Percentiles rank a stretch among this genome's conserved stretches.
phyloP scores from a whole-genome alignment of 495 filamentous ascomycete species.

The Rostrohypoxylon terebratum region DNA sequence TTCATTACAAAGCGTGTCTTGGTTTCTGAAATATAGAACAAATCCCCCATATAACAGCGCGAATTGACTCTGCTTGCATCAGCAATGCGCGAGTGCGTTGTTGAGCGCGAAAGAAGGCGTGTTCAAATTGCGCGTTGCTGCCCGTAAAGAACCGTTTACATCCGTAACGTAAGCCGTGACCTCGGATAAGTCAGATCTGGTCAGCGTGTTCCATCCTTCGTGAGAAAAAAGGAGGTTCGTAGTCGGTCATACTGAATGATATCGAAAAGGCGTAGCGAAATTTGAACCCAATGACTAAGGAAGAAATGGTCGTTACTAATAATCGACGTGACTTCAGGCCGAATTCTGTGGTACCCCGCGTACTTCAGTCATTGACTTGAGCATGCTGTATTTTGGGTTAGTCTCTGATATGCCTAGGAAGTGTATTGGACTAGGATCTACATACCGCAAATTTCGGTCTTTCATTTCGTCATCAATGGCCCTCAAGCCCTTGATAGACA shows the following conservation, averaged over 20 bases:
- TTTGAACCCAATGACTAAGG: not conserved
- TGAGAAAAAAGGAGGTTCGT: not conserved
- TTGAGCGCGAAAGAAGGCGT: not conserved
- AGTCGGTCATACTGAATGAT: constrained; percentile 10
- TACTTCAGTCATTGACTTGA: constrained; percentile 52
- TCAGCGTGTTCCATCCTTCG: not conserved
- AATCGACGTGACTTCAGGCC: constrained; percentile 10
- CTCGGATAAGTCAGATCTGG: constrained; percentile 1
- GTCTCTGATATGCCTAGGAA: not conserved
- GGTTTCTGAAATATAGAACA: constrained; percentile 18
- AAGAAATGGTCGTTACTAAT: constrained; percentile 13
- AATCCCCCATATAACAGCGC: constrained; percentile 17
- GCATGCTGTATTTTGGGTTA: constrained; percentile 48
- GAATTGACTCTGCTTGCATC: not conserved
- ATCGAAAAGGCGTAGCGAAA: constrained; percentile 17
- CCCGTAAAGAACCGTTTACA: not conserved
- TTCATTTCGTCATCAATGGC: constrained; percentile 62
- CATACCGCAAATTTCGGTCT: constrained; percentile 56
- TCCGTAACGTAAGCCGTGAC: not conserved
- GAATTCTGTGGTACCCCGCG: constrained; percentile 18
- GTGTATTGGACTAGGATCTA: constrained; percentile 1
- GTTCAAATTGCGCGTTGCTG: constrained; percentile 15
- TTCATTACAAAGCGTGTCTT: constrained; percentile 43
- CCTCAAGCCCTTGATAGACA: constrained; percentile 58
- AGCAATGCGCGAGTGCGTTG: not conserved